A percentile compares a stretch with the other conserved stretches of the same genome.
Evolutionary conservation across 164 flowering plant species (phyloP).

Genomic region (Cinnamomum chago): DNA sequence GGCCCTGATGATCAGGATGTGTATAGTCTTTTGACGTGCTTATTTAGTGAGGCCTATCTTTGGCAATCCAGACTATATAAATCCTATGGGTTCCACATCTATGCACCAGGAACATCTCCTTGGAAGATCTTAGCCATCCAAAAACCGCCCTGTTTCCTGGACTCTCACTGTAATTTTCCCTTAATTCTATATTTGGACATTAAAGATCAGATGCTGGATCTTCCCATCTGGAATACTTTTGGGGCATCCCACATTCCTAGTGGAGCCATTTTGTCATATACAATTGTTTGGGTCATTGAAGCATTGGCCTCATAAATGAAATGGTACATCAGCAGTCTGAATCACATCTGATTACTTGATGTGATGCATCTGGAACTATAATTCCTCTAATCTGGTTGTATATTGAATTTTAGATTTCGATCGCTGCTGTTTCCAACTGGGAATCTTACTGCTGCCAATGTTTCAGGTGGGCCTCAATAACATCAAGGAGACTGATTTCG

Average conservation of each 20-base stretch:
- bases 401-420: neutral
- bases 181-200: neutral
- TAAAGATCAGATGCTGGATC: neutral
- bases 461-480: conserved; percentile 91
- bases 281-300: neutral
- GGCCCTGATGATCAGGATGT: neutral
- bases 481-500: conserved; percentile 91
- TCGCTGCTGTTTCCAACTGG: neutral
- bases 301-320: neutral
- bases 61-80: neutral
- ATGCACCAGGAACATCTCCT: neutral
- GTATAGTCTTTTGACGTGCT: no score
- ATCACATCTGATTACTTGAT: neutral
- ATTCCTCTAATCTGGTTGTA: neutral
- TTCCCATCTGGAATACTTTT: neutral
- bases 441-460: conserved; percentile 1
- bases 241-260: neutral
- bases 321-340: neutral
- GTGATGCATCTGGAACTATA: neutral
- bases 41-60: neutral
- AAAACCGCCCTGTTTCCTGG: neutral
- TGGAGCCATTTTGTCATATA: neutral
- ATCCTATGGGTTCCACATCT: neutral
- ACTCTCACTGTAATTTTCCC: neutral
- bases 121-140: neutral